These are phyloP conservation scores for Barnettozyma pratensis DNA, from an alignment of 805 yeast species.

Conservation along the genomic window DNA sequence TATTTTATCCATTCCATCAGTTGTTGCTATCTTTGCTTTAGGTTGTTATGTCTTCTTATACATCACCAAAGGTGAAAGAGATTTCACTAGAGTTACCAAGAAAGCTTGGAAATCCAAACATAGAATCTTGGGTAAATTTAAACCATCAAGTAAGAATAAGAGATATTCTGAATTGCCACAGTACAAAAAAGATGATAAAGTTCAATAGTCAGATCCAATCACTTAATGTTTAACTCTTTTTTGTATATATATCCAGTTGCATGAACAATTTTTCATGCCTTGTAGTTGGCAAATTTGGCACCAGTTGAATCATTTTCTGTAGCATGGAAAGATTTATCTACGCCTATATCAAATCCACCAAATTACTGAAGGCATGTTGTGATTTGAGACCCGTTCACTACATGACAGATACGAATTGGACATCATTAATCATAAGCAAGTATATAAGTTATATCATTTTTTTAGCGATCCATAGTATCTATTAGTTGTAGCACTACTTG, in stretches of 20 bases:
- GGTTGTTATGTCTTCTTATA: constrained; percentile 61
- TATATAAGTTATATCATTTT: not conserved
- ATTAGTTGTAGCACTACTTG: constrained; percentile 15
- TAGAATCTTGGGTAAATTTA: constrained; percentile 35
- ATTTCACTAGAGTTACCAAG: constrained; percentile 39
- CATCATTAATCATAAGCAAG: constrained; percentile 3
- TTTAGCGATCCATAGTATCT: constrained; percentile 4
- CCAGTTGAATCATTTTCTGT: not conserved
- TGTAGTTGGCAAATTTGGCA: not conserved
- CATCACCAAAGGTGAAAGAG: constrained; percentile 51
- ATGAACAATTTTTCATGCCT: not conserved
- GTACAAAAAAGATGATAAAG: constrained; percentile 22
- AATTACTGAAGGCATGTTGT: constrained; percentile 17
- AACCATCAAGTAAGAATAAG: constrained; percentile 32
- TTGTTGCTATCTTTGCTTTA: constrained; percentile 53
- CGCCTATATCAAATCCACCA: constrained; percentile 5
- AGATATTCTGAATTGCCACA: constrained; percentile 38
- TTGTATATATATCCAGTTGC: no score
- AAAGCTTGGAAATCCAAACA: constrained; percentile 31
- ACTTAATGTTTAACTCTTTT: no score
- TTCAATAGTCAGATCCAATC: not conserved
- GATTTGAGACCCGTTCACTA: constrained; percentile 1
- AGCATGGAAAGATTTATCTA: not conserved
- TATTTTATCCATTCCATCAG: constrained; percentile 63
- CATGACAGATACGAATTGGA: constrained; percentile 24